Conservation (phyloP, 2,329 filamentous ascomycete species). For the Cytospora piceicola region DNA sequence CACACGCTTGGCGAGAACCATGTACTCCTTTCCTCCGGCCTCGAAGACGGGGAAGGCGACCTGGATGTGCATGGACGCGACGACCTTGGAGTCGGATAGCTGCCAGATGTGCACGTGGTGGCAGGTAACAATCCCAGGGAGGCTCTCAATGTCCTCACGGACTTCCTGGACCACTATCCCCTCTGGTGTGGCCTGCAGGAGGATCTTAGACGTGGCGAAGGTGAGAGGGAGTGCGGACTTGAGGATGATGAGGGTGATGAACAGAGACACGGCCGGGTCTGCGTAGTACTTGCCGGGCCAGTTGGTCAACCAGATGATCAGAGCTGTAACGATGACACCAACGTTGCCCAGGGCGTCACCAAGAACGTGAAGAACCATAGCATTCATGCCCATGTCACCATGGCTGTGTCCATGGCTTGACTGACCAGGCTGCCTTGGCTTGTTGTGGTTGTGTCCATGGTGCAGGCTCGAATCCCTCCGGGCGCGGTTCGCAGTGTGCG, state of each 20-base stretch:
- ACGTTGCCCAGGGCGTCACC: slow-evolving; percentile 87
- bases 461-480: slow-evolving; percentile 62
- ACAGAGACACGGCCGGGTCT: slow-evolving; percentile 87
- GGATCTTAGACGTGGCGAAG: slow-evolving; percentile 79
- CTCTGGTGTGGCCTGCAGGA: slow-evolving; percentile 91
- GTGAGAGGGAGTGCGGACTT: slow-evolving; percentile 78
- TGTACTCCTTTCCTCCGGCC: slow-evolving; percentile 79
- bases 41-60: slow-evolving; percentile 88
- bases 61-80: slow-evolving; percentile 92
- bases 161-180: slow-evolving; percentile 89
- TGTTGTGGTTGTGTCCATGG: slow-evolving; percentile 77
- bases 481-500: slow-evolving; percentile 39
- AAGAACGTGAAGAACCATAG: slow-evolving; percentile 75
- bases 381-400: slow-evolving; percentile 93
- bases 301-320: slow-evolving; percentile 89
- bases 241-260: slow-evolving; percentile 84
- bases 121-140: slow-evolving; percentile 85
- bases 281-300: slow-evolving; percentile 84
- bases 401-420: slow-evolving; percentile 76
- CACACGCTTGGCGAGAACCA: slow-evolving; percentile 83
- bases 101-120: slow-evolving; percentile 99
- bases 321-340: slow-evolving; percentile 79
- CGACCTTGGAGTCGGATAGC: slow-evolving; percentile 89
- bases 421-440: slow-evolving; percentile 66
- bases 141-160: slow-evolving; percentile 82